phyloP scores from a whole-genome alignment of 106 monocot genomes.

The Platanthera guangdongensis region DNA sequence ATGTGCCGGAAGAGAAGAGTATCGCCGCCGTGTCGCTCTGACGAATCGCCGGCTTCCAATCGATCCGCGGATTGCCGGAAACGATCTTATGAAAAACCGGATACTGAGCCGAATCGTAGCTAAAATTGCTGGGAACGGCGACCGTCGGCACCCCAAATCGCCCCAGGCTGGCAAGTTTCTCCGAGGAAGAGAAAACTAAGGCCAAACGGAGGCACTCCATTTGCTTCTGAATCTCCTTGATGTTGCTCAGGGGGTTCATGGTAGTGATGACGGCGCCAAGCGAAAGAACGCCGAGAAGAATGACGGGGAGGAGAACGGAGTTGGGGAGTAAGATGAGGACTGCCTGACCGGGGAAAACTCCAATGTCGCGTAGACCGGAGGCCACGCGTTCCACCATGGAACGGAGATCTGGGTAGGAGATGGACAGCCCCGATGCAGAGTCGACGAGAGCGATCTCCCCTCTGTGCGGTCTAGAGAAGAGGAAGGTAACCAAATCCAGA shows the following conservation, averaged over 20 bases:
- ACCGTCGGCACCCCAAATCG: constrained; percentile 15
- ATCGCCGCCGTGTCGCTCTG: constrained; percentile 52
- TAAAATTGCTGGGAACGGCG: constrained; percentile 28
- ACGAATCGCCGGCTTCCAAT: constrained; percentile 23
- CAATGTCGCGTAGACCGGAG: constrained; percentile 29
- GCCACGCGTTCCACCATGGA: constrained; percentile 35
- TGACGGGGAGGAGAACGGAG: constrained; percentile 46
- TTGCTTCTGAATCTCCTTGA: constrained; percentile 41
- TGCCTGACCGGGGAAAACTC: constrained; percentile 24
- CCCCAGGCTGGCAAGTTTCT: constrained; percentile 8
- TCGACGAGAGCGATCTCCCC: constrained; percentile 51
- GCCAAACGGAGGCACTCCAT: background rate
- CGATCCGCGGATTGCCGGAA: background rate
- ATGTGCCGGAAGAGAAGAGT: constrained; percentile 71
- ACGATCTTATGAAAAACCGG: constrained; percentile 18
- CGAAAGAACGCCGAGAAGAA: constrained; percentile 39
- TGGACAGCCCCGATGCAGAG: constrained; percentile 25
- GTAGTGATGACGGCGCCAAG: constrained; percentile 44
- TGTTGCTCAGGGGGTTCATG: constrained; percentile 40
- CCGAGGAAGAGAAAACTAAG: constrained; percentile 14
- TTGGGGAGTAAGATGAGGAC: constrained; percentile 62
- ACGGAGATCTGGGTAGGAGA: constrained; percentile 31
- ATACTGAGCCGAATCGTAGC: constrained; percentile 17
- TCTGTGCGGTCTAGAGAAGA: constrained; percentile 39
- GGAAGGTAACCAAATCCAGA: constrained; percentile 37